Base-by-base conservation (phyloP, 139 green algal genomes). In the Chlamydomonas incerta region DNA sequence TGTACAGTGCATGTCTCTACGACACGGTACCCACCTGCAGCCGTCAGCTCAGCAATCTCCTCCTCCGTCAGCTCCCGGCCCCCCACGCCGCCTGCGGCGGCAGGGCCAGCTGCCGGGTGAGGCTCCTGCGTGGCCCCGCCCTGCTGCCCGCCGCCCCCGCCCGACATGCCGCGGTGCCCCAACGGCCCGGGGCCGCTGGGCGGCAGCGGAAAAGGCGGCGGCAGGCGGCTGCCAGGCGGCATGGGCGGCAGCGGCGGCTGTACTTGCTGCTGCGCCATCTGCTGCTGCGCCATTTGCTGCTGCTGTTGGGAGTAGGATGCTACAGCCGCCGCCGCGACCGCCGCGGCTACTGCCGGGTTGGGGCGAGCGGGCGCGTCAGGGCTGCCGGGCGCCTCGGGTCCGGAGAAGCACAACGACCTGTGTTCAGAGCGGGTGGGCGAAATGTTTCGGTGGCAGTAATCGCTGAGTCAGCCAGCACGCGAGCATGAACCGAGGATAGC, bases 401-500 rank as follows among this genome's bases (percentile, higher is more conserved):
- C 37, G 35, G 57, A 60, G 74, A 82, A 72, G 74, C 74, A 82
- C 13, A 82, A 35, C 24, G 74, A 82, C 34, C 74, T 70, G 73
- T 29, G 31, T n/a, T n/a, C n/a, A n/a, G n/a, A n/a, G n/a, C n/a
- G n/a, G n/a, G n/a, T n/a, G n/a, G n/a, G n/a, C n/a, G n/a, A n/a
- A n/a, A n/a, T n/a, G n/a, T n/a, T n/a, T n/a, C n/a, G n/a, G n/a
- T n/a, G n/a, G n/a, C n/a, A n/a, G n/a, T n/a, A n/a, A n/a, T n/a
- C n/a, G n/a, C n/a, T n/a, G n/a, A n/a, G n/a, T n/a, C n/a, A n/a
- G n/a, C n/a, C n/a, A n/a, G n/a, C n/a, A n/a, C n/a, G n/a, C n/a
- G n/a, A n/a, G n/a, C n/a, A n/a, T n/a, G n/a, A n/a, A n/a, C n/a
- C n/a, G n/a, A n/a, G n/a, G n/a, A n/a, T n/a, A n/a, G n/a, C n/a